These are phyloP conservation scores for Solanum hybrid DNA, from an alignment of 305 asterid genomes.

Conservation along the genomic window DNA sequence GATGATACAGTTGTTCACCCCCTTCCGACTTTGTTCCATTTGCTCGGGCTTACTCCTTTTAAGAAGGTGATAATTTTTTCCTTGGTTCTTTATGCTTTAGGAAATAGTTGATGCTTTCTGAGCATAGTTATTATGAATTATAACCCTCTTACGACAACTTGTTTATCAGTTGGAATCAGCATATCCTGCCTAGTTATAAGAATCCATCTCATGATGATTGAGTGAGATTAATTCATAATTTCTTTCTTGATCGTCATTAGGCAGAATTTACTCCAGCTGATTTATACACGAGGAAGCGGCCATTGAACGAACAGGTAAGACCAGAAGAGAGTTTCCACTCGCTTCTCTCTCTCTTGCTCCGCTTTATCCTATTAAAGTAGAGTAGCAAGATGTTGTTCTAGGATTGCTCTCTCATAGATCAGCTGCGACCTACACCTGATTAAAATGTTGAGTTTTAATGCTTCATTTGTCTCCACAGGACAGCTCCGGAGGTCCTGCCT, in stretches of 20 bases:
- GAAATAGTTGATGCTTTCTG: background rate
- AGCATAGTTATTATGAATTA: background rate
- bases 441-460: constrained; percentile 10
- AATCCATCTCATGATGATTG: background rate
- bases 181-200: background rate
- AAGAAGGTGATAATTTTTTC: constrained; percentile 48
- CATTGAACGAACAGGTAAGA: constrained; percentile 57
- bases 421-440: background rate
- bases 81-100: background rate
- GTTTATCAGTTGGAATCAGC: background rate
- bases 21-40: constrained; percentile 75
- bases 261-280: constrained; percentile 86
- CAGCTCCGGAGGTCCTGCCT: constrained; percentile 35
- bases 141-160: background rate
- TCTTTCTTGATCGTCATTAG: constrained; percentile 30
- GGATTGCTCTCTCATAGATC: background rate
- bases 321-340: background rate
- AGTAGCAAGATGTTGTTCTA: constrained; percentile 2
- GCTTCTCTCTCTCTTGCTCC: background rate
- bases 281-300: constrained; percentile 75
- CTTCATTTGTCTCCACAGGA: constrained; percentile 42
- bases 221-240: constrained; percentile 2
- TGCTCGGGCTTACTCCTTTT: constrained; percentile 74
- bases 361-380: background rate
- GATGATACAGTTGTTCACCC: constrained; percentile 78